Percentiles rank a stretch among this genome's conserved stretches.
Evolutionary conservation across 768 basidiomycete species (phyloP).

Genomic region (Lentinula sp.): DNA sequence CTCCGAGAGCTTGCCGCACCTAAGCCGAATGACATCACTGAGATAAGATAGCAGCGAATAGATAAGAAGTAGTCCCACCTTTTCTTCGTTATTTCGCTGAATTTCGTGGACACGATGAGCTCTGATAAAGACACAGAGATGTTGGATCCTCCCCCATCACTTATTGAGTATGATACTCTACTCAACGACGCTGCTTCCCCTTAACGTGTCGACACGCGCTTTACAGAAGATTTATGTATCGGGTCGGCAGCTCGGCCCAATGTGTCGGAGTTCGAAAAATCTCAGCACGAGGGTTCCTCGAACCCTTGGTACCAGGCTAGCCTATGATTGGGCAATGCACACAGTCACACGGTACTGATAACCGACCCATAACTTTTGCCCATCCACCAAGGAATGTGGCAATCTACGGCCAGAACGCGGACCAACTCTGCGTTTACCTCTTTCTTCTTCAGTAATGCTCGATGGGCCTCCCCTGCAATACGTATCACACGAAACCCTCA

Average conservation of each 20-base stretch:
- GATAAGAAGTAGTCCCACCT: background rate
- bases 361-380: background rate
- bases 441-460: conserved; percentile 60
- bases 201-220: too few species aligned
- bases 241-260: too few species aligned
- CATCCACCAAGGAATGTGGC: background rate
- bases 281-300: too few species aligned
- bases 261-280: too few species aligned
- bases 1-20: background rate
- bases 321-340: background rate
- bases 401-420: background rate
- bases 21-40: too few species aligned
- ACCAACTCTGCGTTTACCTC: conserved; percentile 32
- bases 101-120: background rate
- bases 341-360: background rate
- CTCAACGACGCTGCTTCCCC: background rate
- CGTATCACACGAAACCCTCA: conserved; percentile 10
- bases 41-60: background rate
- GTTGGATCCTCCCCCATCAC: background rate
- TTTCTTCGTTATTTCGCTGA: background rate
- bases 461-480: conserved; percentile 30
- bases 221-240: too few species aligned
- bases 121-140: background rate
- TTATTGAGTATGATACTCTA: background rate
- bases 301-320: too few species aligned